phyloP scores from a whole-genome alignment of 2,329 filamentous ascomycete genomes.

The Cordyceps farinosa region DNA sequence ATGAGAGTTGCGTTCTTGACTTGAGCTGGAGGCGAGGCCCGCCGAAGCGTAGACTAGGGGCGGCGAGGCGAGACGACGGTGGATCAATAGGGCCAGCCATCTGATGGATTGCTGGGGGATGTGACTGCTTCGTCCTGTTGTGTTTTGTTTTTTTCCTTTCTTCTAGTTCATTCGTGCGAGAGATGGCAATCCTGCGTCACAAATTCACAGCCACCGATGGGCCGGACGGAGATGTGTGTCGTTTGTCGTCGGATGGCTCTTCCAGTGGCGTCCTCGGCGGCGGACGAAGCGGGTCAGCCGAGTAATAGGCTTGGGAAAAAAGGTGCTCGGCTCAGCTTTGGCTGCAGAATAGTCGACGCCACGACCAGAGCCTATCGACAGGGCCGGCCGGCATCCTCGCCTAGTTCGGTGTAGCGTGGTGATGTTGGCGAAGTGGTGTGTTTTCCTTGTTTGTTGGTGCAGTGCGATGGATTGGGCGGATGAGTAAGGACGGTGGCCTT shows the following conservation, averaged over 20 bases:
- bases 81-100: too few species aligned
- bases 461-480: too few species aligned
- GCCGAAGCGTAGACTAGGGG: neutral
- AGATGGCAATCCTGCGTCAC: too few species aligned
- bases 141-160: too few species aligned
- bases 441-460: too few species aligned
- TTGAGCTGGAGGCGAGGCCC: neutral
- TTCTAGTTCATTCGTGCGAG: too few species aligned
- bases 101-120: neutral
- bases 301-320: neutral
- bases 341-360: conserved; percentile 8
- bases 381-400: neutral
- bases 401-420: neutral
- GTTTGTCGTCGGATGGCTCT: neutral
- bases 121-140: neutral
- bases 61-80: neutral
- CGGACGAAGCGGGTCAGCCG: neutral
- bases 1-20: neutral
- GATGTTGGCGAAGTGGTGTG: neutral
- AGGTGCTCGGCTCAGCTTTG: conserved; percentile 4
- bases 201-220: neutral
- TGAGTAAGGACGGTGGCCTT: neutral
- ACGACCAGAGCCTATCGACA: neutral
- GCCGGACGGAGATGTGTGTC: neutral
- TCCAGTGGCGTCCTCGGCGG: neutral